Evolutionary conservation across 192 early-diverging fungal species (phyloP).

Genomic region (Cladochytrium replicatum): DNA sequence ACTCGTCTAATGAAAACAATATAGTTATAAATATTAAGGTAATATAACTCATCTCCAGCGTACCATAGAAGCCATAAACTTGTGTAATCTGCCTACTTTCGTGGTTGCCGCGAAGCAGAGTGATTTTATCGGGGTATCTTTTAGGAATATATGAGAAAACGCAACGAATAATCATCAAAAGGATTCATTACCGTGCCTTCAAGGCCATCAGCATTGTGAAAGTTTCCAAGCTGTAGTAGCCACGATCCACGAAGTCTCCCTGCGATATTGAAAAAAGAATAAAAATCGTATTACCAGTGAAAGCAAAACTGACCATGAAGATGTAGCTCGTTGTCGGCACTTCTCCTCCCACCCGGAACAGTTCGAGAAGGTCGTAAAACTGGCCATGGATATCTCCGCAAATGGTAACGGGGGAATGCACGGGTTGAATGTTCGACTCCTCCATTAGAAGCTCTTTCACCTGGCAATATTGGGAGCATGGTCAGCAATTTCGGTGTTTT

Average conservation of each 20-base stretch:
- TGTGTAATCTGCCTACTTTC: conserved; percentile 96
- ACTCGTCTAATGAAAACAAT: conserved; percentile 58
- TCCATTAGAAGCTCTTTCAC: conserved; percentile 96
- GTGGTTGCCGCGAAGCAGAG: conserved; percentile 90
- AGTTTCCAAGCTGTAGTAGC: conserved; percentile 94
- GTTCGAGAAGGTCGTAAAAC: conserved; percentile 91
- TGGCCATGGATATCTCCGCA: conserved; percentile 96
- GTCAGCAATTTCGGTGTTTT: no score
- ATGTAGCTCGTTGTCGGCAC: conserved; percentile 91
- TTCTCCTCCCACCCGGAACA: conserved; percentile 93
- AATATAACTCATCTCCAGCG: no score
- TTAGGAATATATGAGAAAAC: conserved; percentile 9
- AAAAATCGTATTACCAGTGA: neutral
- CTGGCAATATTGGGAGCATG: no score
- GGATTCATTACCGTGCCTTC: conserved; percentile 68
- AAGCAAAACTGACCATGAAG: conserved; percentile 67
- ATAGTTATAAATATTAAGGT: conserved; percentile 1
- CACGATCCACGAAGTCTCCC: conserved; percentile 99
- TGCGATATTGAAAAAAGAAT: conserved; percentile 12
- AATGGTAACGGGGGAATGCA: conserved; percentile 89
- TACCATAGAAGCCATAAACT: conserved; percentile 92
- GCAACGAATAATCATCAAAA: neutral
- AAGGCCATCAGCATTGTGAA: conserved; percentile 86
- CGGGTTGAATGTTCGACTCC: conserved; percentile 97
- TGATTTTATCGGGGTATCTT: conserved; percentile 94